phyloP scores from a whole-genome alignment of 768 basidiomycete genomes.

The Tephrocybe sp. region DNA sequence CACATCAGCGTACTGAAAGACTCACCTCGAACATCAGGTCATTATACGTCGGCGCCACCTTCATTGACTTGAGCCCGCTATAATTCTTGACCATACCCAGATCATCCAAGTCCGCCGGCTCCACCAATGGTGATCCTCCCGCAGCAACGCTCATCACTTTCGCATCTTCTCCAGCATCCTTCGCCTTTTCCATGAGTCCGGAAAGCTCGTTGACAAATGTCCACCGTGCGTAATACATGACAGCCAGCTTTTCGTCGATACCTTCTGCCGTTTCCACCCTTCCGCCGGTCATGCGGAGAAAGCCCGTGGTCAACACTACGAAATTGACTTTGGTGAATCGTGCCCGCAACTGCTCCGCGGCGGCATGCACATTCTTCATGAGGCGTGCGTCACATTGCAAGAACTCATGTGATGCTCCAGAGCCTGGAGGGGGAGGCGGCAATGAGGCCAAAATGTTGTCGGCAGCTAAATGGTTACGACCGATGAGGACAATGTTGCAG shows the following conservation, averaged over 20 bases:
- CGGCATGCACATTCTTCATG: constrained; percentile 48
- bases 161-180: constrained; percentile 46
- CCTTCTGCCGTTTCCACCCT: constrained; percentile 43
- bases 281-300: constrained; percentile 35
- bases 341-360: constrained; percentile 26
- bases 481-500: constrained; percentile 52
- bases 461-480: constrained; percentile 49
- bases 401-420: constrained; percentile 38
- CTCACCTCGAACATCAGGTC: constrained; percentile 54
- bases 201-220: constrained; percentile 47
- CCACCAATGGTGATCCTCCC: constrained; percentile 30
- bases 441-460: constrained; percentile 43
- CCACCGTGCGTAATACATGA: constrained; percentile 49
- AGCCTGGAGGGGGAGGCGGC: constrained; percentile 28
- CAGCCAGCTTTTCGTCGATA: constrained; percentile 40
- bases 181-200: constrained; percentile 42
- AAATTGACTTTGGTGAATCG: constrained; percentile 50
- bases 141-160: constrained; percentile 47
- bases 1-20: not conserved
- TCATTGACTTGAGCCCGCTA: constrained; percentile 30
- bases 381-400: constrained; percentile 52
- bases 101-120: constrained; percentile 43
- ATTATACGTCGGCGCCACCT: constrained; percentile 43
- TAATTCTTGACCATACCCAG: constrained; percentile 51
- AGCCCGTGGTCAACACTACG: constrained; percentile 47